Evolutionary conservation across 2,329 filamentous ascomycete genomes (phyloP), one percentile per base, ranked within the genome.

Genomic region (Didymella pomorum): DNA sequence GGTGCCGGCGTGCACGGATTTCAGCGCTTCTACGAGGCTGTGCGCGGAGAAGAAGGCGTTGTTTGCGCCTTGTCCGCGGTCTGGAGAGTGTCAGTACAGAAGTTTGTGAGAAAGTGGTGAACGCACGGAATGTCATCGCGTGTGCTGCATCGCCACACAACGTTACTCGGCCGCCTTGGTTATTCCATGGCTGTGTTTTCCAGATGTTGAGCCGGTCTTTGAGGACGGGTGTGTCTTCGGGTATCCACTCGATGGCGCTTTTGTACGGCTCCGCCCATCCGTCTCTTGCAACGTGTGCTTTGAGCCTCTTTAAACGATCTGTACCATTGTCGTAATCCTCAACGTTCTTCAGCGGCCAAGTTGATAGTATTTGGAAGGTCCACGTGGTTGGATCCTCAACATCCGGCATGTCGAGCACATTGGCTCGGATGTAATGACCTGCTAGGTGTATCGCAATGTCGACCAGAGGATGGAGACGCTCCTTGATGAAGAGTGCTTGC

Each of bases 91-190:
- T 61, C 4, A 61, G 60, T 16, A 33, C 4, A 5, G 2, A 18
- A 18, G 2, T 25, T 11, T 11, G 39, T 16, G 20, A 6, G 8
- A 35, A 11, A 42, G 20, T 3, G 18, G 29, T 16, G 29, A 1
- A 37, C 72, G 46, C 64, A 74, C 69, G 74, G 16, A 76, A 76
- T 0, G 76, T 77, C 77, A 79, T 79, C 3, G 76, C 71, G 62
- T 78, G 76, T n/a, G 76, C 76, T 29, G 75, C 74, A 56, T 78
- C 76, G 2, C 76, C 76, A 16, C 72, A 74, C 4, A 78, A 56
- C 21, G 74, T 77, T 9, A 77, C 66, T 23, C 72, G 58, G 14
- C 74, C 76, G 7, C 59, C 60, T 2, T 63, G 61, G 29, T 72
- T 77, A 14, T 77, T 68, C 75, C 76, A 79, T 2, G 63, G 61